Evolutionary conservation across 768 basidiomycete genomes (phyloP).

Genomic region (Collybia sp.): DNA sequence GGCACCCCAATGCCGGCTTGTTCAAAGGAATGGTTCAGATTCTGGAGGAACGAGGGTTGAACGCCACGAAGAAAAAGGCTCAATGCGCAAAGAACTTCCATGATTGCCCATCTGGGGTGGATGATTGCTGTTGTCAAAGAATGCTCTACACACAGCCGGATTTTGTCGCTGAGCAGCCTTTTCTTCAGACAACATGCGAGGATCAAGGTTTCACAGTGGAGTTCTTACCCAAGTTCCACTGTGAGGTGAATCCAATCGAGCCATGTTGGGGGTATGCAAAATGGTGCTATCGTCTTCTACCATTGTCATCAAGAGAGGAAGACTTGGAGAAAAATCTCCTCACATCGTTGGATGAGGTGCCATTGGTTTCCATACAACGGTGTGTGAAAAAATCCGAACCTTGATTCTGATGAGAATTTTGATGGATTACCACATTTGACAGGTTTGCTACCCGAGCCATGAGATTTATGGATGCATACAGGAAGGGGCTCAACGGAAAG

Average conservation of each 20-base stretch:
- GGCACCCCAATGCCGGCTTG: neutral
- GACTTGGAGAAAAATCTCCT: constrained; percentile 25
- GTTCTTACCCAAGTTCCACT: constrained; percentile 25
- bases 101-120: neutral
- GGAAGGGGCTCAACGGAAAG: constrained; percentile 5
- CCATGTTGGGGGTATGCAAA: constrained; percentile 27
- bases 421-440: neutral
- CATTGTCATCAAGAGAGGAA: constrained; percentile 15
- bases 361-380: constrained; percentile 16
- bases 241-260: constrained; percentile 27
- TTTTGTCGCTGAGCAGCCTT: constrained; percentile 18
- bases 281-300: constrained; percentile 13
- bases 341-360: constrained; percentile 16
- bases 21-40: constrained; percentile 1
- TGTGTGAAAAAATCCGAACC: neutral
- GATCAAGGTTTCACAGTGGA: constrained; percentile 7
- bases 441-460: constrained; percentile 4
- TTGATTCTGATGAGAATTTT: neutral
- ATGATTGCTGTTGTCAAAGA: constrained; percentile 9
- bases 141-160: constrained; percentile 28
- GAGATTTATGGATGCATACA: constrained; percentile 1
- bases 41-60: neutral
- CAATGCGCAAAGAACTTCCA: neutral
- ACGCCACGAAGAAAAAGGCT: neutral
- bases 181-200: constrained; percentile 6